Percentiles rank a stretch among this genome's conserved stretches.
These are phyloP conservation scores for Cryptosporidium muris DNA, from an alignment of 169 alveolate genomes.

Conservation along the genomic window DNA sequence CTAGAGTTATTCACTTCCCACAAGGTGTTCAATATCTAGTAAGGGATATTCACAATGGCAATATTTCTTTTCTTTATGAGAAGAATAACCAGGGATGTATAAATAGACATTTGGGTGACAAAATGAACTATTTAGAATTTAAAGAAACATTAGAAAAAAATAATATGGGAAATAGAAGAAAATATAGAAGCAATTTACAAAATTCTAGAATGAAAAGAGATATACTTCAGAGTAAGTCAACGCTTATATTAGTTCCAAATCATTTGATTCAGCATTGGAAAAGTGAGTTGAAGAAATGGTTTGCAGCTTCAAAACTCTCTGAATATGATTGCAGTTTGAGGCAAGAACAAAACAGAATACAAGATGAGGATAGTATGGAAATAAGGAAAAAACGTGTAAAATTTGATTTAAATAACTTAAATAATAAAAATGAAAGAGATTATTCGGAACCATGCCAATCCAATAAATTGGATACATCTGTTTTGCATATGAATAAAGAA, in stretches of 20 bases:
- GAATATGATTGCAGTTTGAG: too few species aligned
- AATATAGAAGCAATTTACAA: background rate
- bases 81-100: too few species aligned
- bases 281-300: constrained; percentile 53
- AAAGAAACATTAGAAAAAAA: background rate
- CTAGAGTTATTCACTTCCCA: constrained; percentile 14
- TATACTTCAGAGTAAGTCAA: constrained; percentile 20
- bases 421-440: background rate
- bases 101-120: too few species aligned
- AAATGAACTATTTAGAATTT: background rate
- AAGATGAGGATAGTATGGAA: background rate
- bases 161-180: background rate
- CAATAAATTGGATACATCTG: background rate
- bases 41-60: background rate
- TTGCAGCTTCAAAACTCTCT: background rate
- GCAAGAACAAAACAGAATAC: too few species aligned
- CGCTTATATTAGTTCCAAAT: constrained; percentile 52
- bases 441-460: background rate
- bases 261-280: constrained; percentile 62
- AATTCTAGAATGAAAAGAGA: too few species aligned
- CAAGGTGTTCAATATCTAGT: constrained; percentile 17
- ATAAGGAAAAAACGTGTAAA: background rate
- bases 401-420: background rate
- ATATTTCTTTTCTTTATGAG: background rate
- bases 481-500: background rate